A percentile compares a stretch with the other conserved stretches of the same genome.
These are phyloP conservation scores for Panicum virgatum DNA, from an alignment of 202 grass and related monocot species.

Conservation along the genomic window DNA sequence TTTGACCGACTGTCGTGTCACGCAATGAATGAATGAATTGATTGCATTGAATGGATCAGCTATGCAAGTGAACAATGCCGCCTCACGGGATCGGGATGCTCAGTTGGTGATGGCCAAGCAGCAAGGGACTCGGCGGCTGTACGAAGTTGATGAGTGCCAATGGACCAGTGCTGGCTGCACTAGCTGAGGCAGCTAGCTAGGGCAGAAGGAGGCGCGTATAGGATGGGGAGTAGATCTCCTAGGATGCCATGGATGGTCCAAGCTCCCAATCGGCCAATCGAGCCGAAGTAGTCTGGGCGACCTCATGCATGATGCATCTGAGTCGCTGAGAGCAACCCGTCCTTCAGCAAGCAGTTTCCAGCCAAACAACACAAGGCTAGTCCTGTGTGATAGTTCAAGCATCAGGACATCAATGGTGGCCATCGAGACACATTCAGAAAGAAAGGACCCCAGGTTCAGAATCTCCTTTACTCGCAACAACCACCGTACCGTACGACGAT, in stretches of 20 bases:
- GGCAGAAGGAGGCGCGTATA: background rate
- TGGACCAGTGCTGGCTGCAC: background rate
- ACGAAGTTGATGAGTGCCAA: background rate
- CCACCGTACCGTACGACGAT: background rate
- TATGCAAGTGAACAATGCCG: background rate
- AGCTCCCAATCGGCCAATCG: background rate
- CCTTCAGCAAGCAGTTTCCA: background rate
- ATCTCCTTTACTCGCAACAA: background rate
- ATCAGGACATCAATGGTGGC: background rate
- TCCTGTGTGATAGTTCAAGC: background rate
- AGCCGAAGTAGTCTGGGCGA: background rate
- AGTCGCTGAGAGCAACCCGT: background rate
- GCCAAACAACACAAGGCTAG: background rate
- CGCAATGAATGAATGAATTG: background rate
- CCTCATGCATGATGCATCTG: background rate
- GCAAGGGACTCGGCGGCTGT: background rate
- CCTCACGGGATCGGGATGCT: background rate
- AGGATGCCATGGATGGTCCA: slow-evolving; percentile 17
- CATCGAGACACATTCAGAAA: background rate
- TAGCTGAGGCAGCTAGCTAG: background rate
- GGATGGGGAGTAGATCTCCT: background rate
- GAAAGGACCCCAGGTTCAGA: background rate
- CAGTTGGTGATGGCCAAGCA: slow-evolving; percentile 1
- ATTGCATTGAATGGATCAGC: background rate
- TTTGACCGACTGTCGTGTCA: slow-evolving; percentile 45